Evolutionary conservation across 2,329 filamentous ascomycete species (phyloP).

Genomic region (Canariomyces notabilis): DNA sequence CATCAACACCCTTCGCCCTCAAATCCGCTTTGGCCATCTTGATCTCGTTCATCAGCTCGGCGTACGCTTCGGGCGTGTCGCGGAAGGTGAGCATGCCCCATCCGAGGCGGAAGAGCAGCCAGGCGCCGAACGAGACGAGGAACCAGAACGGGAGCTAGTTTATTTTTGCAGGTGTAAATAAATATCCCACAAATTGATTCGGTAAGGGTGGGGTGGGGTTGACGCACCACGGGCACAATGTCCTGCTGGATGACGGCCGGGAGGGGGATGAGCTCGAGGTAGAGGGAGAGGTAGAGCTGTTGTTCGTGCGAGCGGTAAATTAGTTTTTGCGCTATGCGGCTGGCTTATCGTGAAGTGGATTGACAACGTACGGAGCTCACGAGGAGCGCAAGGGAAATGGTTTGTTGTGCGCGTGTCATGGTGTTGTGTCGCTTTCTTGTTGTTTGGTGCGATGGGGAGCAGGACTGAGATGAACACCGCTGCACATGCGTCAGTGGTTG

Average conservation of each 20-base stretch:
- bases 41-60: slow-evolving; percentile 83
- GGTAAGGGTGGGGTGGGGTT: slow-evolving; percentile 1
- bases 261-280: slow-evolving; percentile 76
- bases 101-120: slow-evolving; percentile 86
- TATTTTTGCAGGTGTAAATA: slow-evolving; percentile 1
- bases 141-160: slow-evolving; percentile 84
- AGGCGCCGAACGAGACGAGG: slow-evolving; percentile 84
- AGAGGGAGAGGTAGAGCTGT: slow-evolving; percentile 84
- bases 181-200: not conserved
- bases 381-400: slow-evolving; percentile 80
- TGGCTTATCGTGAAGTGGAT: no score
- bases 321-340: not conserved
- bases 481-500: no score
- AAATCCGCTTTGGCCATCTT: slow-evolving; percentile 70
- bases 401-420: slow-evolving; percentile 95
- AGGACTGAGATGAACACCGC: no score
- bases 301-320: slow-evolving; percentile 8
- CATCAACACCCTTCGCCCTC: slow-evolving; percentile 67
- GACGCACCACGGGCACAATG: slow-evolving; percentile 80
- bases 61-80: slow-evolving; percentile 86
- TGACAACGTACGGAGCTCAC: slow-evolving; percentile 71
- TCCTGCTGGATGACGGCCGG: slow-evolving; percentile 73
- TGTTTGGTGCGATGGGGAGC: no score
- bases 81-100: slow-evolving; percentile 94
- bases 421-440: no score